Conservation (phyloP, 2,329 filamentous ascomycete genomes). For the Tolypocladium amazonense region DNA sequence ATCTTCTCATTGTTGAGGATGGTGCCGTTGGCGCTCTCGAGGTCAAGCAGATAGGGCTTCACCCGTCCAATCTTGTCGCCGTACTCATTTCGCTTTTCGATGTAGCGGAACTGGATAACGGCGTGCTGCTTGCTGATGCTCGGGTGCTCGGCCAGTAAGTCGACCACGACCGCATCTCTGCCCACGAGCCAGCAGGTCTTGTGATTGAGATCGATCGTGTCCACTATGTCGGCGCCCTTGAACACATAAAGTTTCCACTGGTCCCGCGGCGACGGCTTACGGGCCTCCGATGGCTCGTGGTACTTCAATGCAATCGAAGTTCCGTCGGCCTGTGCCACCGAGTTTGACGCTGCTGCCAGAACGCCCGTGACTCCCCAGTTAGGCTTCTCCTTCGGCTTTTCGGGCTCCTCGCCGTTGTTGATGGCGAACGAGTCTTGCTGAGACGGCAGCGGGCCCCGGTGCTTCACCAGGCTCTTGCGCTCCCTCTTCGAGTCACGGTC, state of each 20-base stretch:
- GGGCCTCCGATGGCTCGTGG: slow-evolving; percentile 86
- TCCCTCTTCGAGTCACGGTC: slow-evolving; percentile 11
- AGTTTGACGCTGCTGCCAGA: slow-evolving; percentile 80
- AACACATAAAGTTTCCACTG: slow-evolving; percentile 90
- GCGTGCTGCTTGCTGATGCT: slow-evolving; percentile 94
- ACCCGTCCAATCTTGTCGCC: slow-evolving; percentile 73
- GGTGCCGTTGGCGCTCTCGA: slow-evolving; percentile 90
- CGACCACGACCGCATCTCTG: slow-evolving; percentile 68
- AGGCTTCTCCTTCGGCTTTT: slow-evolving; percentile 69
- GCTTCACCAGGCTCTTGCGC: slow-evolving; percentile 15
- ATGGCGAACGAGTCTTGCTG: slow-evolving; percentile 50
- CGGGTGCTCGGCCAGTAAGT: slow-evolving; percentile 77
- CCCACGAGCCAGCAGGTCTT: slow-evolving; percentile 90
- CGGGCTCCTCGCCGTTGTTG: slow-evolving; percentile 33
- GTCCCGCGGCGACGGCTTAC: slow-evolving; percentile 70
- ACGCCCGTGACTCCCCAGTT: slow-evolving; percentile 75
- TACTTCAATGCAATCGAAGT: slow-evolving; percentile 81
- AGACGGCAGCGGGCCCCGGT: slow-evolving; percentile 43
- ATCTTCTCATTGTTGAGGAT: slow-evolving; percentile 65
- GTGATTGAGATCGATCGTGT: slow-evolving; percentile 65
- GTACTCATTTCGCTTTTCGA: slow-evolving; percentile 74
- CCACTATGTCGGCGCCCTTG: slow-evolving; percentile 69
- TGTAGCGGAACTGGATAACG: slow-evolving; percentile 83
- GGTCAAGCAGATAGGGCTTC: slow-evolving; percentile 82
- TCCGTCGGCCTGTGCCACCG: slow-evolving; percentile 59